A percentile compares a stretch with the other conserved stretches of the same genome.
phyloP scores from a whole-genome alignment of 345 rosid genomes.

The Populus pruinosa region DNA sequence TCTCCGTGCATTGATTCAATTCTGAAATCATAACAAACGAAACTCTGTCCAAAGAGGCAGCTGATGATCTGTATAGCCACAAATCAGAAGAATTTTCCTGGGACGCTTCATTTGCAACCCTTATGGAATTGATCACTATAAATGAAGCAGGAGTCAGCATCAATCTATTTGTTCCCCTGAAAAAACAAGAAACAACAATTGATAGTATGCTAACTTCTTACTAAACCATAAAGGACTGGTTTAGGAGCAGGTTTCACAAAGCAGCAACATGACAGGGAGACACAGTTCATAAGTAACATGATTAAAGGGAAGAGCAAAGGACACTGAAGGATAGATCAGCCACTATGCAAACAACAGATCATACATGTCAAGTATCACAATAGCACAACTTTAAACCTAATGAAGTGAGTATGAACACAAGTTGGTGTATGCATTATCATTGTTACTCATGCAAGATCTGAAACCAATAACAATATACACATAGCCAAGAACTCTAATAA shows the following conservation, averaged over 20 bases:
- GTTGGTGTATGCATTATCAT: not conserved
- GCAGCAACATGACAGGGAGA: not conserved
- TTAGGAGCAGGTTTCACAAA: not conserved
- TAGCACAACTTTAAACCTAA: not conserved
- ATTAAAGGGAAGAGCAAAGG: not conserved
- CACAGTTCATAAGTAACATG: not conserved
- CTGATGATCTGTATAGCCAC: constrained; percentile 11
- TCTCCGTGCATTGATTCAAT: constrained; percentile 26
- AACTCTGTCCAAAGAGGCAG: constrained; percentile 20
- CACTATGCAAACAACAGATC: not conserved
- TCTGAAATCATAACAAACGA: constrained; percentile 45
- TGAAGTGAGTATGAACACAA: not conserved
- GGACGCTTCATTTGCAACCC: constrained; percentile 28
- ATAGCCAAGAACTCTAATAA: too few species aligned
- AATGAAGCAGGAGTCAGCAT: constrained; percentile 55
- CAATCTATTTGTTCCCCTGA: constrained; percentile 41
- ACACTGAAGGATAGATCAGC: not conserved
- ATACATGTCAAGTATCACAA: not conserved
- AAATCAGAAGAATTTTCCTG: constrained; percentile 14
- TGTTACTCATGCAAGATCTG: too few species aligned
- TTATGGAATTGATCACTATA: constrained; percentile 48
- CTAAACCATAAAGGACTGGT: not conserved
- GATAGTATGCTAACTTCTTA: constrained; percentile 1
- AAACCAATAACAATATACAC: too few species aligned
- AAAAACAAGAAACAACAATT: constrained; percentile 15